Evolutionary conservation across 139 green algal genomes (phyloP), one percentile per base, ranked within the genome.

Genomic region (Chlamydomonas sp.): DNA sequence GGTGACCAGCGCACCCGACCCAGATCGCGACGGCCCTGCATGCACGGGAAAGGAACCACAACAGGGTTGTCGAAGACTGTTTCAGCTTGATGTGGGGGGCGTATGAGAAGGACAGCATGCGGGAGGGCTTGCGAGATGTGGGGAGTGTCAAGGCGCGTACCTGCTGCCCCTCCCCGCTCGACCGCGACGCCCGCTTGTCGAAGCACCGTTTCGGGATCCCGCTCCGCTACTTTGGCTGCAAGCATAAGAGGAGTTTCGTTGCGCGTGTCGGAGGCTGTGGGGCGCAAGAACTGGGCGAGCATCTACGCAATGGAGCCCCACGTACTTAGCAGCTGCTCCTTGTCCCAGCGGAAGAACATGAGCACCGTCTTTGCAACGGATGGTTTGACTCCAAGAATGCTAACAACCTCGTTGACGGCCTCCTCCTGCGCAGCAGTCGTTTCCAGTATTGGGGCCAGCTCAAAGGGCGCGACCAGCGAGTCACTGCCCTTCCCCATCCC

Each of bases 261-360:
- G 60, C 12, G 57, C 58, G 31, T 66, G 66, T 1, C 73, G 14
- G 69, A 59, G 69, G 59, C 12, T 18, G 12, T 17, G 64, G 10
- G 20, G 9, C 6, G 10, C 9, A n/a, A 6, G 66, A 57, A 78
- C 78, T 68, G 57, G 79, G 62, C 80, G 49, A 59, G 71, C 80
- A 79, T 15, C 15, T 16, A 58, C 68, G 17, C 10, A 66, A 76
- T 73, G 66, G 18, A 76, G 57, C 31, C 3, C 60, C 4, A 63
- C 81, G 84, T 83, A 94, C 93, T 91, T 67, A 95, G 90, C 8
- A 96, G 84, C 4, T 63, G 60, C n/a, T 96, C 94, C 71, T 91
- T 91, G 89, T 94, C 87, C 95, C 95, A 97, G 57, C 89, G 89
- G 82, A 96, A 97, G 79, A 91, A 91, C 76, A 96, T 97, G 2